Conservation (phyloP, 75 land plant species). For the Adiantum capillusveneris region DNA sequence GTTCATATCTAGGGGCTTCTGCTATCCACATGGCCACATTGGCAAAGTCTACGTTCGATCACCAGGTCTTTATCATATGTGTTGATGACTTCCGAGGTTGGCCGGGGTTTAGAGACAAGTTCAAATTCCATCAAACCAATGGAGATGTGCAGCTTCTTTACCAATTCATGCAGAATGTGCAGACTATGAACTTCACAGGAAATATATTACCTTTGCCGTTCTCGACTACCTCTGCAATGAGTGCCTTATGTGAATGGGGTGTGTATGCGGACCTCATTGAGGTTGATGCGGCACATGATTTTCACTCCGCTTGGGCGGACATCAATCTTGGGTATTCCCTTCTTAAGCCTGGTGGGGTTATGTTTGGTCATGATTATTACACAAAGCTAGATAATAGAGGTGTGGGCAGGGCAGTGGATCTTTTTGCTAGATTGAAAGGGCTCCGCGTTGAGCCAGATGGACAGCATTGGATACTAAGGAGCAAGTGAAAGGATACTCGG, state of each 20-base stretch:
- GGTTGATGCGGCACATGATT: conserved; percentile 89
- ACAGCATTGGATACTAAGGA: conserved; percentile 68
- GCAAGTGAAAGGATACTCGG: background rate
- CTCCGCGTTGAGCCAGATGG: conserved; percentile 61
- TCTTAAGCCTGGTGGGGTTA: conserved; percentile 71
- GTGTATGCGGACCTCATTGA: conserved; percentile 68
- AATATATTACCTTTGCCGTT: conserved; percentile 62
- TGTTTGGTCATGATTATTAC: conserved; percentile 87
- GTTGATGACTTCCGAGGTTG: conserved; percentile 95
- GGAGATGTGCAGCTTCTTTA: conserved; percentile 63
- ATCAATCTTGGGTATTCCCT: conserved; percentile 61
- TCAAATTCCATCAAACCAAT: conserved; percentile 34
- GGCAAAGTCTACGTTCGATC: conserved; percentile 25
- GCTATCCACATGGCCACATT: conserved; percentile 65
- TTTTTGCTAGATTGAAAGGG: conserved; percentile 54
- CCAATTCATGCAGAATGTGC: conserved; percentile 85
- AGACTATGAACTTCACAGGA: conserved; percentile 25
- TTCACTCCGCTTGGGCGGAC: conserved; percentile 93
- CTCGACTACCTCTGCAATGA: conserved; percentile 51
- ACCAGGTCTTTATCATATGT: conserved; percentile 53
- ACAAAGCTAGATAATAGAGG: conserved; percentile 46
- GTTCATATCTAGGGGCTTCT: conserved; percentile 86
- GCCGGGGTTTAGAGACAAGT: conserved; percentile 60
- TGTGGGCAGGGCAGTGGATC: conserved; percentile 71
- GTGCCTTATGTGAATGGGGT: conserved; percentile 69